Conservation (phyloP, 169 alveolate genomes). For the Theileria orientalis region DNA sequence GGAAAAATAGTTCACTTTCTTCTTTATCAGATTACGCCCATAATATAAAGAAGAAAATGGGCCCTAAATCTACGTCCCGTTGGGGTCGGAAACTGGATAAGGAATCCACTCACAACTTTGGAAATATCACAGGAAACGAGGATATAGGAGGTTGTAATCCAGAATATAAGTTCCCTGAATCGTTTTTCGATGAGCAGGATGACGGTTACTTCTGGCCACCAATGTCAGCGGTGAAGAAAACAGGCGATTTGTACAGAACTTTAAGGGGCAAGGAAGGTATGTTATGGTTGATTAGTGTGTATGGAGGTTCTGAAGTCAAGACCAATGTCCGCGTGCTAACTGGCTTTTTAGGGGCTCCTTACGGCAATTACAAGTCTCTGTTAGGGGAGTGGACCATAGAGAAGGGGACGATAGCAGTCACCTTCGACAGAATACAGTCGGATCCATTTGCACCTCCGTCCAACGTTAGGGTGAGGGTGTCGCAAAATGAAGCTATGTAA, state of each 20-base stretch:
- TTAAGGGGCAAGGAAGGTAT: constrained; percentile 29
- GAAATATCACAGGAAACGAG: constrained; percentile 56
- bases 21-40: constrained; percentile 55
- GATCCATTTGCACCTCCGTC: constrained; percentile 81
- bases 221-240: constrained; percentile 4
- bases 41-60: constrained; percentile 41
- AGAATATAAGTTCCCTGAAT: constrained; percentile 58
- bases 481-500: constrained; percentile 49
- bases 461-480: constrained; percentile 63
- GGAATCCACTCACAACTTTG: constrained; percentile 51
- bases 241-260: constrained; percentile 16
- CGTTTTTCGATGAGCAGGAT: constrained; percentile 50
- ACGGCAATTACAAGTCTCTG: constrained; percentile 60
- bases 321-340: no score
- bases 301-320: background rate
- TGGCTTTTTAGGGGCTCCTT: constrained; percentile 55
- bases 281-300: background rate
- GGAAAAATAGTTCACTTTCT: background rate
- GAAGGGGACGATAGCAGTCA: constrained; percentile 25
- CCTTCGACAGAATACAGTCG: constrained; percentile 68
- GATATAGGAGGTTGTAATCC: constrained; percentile 64
- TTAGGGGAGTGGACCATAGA: constrained; percentile 63
- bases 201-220: constrained; percentile 60
- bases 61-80: constrained; percentile 56
- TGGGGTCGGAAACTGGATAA: constrained; percentile 56